These are phyloP conservation scores for Claviceps maximensis DNA, from an alignment of 2,329 filamentous ascomycete species.

Conservation along the genomic window DNA sequence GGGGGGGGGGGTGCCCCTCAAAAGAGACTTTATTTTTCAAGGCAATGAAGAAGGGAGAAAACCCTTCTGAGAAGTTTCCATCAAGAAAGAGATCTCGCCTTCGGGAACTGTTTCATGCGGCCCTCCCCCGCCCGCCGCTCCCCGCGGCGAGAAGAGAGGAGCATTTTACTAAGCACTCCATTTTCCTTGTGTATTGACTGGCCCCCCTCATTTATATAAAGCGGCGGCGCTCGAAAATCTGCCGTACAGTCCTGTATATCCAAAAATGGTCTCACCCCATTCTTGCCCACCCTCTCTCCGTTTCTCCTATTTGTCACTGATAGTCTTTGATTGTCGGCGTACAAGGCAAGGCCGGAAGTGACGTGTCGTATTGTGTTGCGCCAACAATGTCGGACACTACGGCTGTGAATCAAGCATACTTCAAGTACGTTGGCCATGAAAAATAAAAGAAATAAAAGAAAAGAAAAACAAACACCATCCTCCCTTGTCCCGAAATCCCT, in stretches of 20 bases:
- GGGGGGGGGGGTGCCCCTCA: not conserved
- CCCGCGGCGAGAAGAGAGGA: not conserved
- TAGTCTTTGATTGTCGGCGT: not conserved
- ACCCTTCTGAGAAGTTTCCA: constrained; percentile 21
- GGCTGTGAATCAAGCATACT: constrained; percentile 26
- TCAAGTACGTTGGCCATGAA: constrained; percentile 23
- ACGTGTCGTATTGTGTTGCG: not conserved
- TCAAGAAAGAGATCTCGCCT: constrained; percentile 2
- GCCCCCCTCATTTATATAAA: too few species aligned
- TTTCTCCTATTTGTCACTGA: too few species aligned
- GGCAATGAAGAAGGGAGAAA: not conserved
- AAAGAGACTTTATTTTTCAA: not conserved
- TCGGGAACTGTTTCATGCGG: not conserved
- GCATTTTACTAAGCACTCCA: not conserved
- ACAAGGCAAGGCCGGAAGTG: not conserved
- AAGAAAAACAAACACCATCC: too few species aligned
- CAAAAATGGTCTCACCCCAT: too few species aligned
- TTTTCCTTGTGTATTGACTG: too few species aligned
- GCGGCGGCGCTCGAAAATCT: too few species aligned
- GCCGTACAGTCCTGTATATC: too few species aligned
- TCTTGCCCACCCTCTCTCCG: too few species aligned
- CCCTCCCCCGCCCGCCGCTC: not conserved
- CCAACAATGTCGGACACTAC: constrained; percentile 20
- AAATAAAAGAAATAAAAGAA: too few species aligned
- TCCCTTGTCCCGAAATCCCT: too few species aligned